phyloP scores from a whole-genome alignment of 495 filamentous ascomycete species.

The Aspergillus conjunctus region DNA sequence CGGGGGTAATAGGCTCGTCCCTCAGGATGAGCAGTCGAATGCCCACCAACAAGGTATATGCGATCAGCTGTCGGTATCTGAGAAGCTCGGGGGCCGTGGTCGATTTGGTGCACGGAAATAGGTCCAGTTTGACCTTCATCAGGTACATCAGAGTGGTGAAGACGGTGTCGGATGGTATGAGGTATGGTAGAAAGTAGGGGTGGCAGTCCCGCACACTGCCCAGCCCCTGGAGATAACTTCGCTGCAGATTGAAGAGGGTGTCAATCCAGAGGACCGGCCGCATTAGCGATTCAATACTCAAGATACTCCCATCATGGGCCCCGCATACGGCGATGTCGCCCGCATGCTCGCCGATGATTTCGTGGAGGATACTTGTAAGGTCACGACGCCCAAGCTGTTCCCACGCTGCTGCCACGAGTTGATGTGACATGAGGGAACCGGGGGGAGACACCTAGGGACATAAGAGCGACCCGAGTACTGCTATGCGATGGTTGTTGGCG shows the following conservation, averaged over 20 bases:
- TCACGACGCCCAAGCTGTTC: constrained; percentile 34
- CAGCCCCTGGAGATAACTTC: constrained; percentile 30
- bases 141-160: constrained; percentile 34
- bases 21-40: constrained; percentile 30
- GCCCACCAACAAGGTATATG: constrained; percentile 28
- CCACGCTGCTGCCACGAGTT: constrained; percentile 35
- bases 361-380: constrained; percentile 33
- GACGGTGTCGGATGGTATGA: constrained; percentile 26
- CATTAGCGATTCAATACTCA: constrained; percentile 26
- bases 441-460: constrained; percentile 16
- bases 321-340: constrained; percentile 25
- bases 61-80: constrained; percentile 25
- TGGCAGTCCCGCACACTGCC: constrained; percentile 23
- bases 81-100: constrained; percentile 15
- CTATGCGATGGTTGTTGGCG: background rate
- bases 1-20: constrained; percentile 20
- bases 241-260: constrained; percentile 34
- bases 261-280: constrained; percentile 32
- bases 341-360: constrained; percentile 34
- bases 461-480: constrained; percentile 16
- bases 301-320: constrained; percentile 20
- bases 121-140: constrained; percentile 26
- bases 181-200: constrained; percentile 25
- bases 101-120: constrained; percentile 26
- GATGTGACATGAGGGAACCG: constrained; percentile 34